Percentiles rank a stretch among this genome's conserved stretches.
These are phyloP conservation scores for Penicillium antarcticum DNA, from an alignment of 495 filamentous ascomycete genomes.

Conservation along the genomic window DNA sequence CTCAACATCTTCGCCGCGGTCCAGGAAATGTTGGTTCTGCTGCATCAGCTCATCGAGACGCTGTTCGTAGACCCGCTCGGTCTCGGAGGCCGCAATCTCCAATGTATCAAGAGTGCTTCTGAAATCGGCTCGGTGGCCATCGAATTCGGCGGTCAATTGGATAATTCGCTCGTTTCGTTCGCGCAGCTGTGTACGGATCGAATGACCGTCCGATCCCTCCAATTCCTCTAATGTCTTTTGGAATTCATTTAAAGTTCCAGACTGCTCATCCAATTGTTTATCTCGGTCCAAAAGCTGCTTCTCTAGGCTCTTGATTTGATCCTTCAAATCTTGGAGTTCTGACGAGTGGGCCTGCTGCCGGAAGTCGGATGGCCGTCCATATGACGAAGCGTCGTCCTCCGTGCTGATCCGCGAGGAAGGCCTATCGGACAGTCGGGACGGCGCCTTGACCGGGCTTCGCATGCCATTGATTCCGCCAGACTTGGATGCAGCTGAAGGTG, in stretches of 20 bases:
- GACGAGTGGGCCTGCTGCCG: slow-evolving; percentile 38
- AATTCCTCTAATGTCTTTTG: slow-evolving; percentile 49
- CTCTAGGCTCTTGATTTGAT: slow-evolving; percentile 63
- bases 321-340: slow-evolving; percentile 49
- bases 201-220: slow-evolving; percentile 74
- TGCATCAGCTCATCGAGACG: slow-evolving; percentile 84
- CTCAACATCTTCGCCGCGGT: slow-evolving; percentile 83
- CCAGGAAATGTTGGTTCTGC: slow-evolving; percentile 77
- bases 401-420: slow-evolving; percentile 41
- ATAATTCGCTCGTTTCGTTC: slow-evolving; percentile 97
- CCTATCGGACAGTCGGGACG: slow-evolving; percentile 41
- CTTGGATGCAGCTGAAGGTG: slow-evolving; percentile 36
- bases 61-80: slow-evolving; percentile 95
- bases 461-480: slow-evolving; percentile 29
- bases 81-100: slow-evolving; percentile 94
- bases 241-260: slow-evolving; percentile 67
- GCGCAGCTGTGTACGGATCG: slow-evolving; percentile 75
- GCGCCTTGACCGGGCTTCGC: slow-evolving; percentile 42
- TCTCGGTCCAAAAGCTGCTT: slow-evolving; percentile 80
- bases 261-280: slow-evolving; percentile 81
- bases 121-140: slow-evolving; percentile 93
- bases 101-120: slow-evolving; percentile 94
- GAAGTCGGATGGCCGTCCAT: slow-evolving; percentile 42
- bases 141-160: slow-evolving; percentile 90
- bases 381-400: slow-evolving; percentile 36